Base-by-base conservation (phyloP, 2,329 filamentous ascomycete species). In the Zymoseptoria brevis region DNA sequence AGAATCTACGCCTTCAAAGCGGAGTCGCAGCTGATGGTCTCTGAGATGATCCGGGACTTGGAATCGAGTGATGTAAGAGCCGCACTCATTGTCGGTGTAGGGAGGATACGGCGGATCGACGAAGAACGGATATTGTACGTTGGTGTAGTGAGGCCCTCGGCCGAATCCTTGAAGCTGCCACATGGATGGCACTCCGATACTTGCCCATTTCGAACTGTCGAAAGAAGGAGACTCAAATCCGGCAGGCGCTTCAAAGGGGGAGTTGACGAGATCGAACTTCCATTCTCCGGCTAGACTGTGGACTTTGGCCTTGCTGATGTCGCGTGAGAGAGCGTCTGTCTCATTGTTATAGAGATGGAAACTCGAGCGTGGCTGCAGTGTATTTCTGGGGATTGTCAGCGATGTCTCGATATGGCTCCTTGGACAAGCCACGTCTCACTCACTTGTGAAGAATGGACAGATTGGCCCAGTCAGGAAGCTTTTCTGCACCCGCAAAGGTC, bases 101-200 rank as follows among this genome's bases (percentile, higher is more conserved):
- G 85, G 83, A 2, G 86, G 80, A 62, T 81, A 74, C 0, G 87
- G 87, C 16, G 87, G 86, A 60, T 81, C 80, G 1, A 85, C 82
- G 0, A 61, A 60, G 58, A 68, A 84, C 0, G 85, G 86, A 61
- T 80, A 89, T 55, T 83, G 77, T 24, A 86, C 78, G 64, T 89
- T 89, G 8, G 86, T 88, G 67, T 89, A 89, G 63, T 86, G 83
- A 0, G 87, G 87, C 55, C 67, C 65, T 56, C 76, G 76, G 11
- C 86, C 86, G 67, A 85, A 83, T 24, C 86, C 86, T 71, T 89
- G 83, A 4, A 87, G 74, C 71, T 89, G 86, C 87, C 87, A 89
- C 83, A 83, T 68, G 45, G 68, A 63, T 2, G 63, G 63, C 0
- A 89, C 86, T 16, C 79, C 66, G 48, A 87, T 82, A 45, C 81